Evolutionary conservation across 2,329 filamentous ascomycete genomes (phyloP), one percentile per base, ranked within the genome.

Genomic region (Fusarium sp.): DNA sequence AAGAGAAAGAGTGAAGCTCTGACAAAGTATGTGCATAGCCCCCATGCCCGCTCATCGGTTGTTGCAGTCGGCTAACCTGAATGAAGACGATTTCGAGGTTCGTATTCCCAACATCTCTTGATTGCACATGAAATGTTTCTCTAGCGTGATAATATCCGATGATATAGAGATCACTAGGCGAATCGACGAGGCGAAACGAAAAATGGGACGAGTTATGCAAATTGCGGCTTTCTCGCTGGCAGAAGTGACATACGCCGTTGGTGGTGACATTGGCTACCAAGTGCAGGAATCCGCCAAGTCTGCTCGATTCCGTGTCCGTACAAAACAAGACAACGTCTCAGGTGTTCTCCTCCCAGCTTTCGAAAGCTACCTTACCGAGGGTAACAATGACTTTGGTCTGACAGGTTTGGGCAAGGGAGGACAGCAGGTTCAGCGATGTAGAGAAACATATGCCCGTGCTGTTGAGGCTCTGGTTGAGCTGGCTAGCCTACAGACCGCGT

Each of bases 121-220:
- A 23, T 11, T 32, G 26, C 18, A 11, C 17, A 17, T 15, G 26
- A 45, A 23, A 33, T 30, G 48, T 38, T 76, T 73, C 32, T 23
- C 52, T 59, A 41, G 55, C 52, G 45, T 67, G 52, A 57, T 75
- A 38, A 76, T 61, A 35, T 26, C n/a, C 41, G 20, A 26, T 42
- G 15, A 38, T 23, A 73, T 80, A 93, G 96, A 99, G 78, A 99
- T 99, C 78, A 98, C 96, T 53, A 90, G 91, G 81, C 92, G 96
- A 79, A 99, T 99, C 83, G 95, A 99, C 85, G 96, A 99, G 82
- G 96, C 96, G 44, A 99, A 99, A 84, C 93, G 95, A 77, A 99
- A 99, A 86, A 99, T 99, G 95, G 96, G 96, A 63, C 90, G 95
- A 37, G 96, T 99, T 40, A 99, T 99, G 96, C 95, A 98, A 82